Conservation (phyloP, 805 yeast species). For the Kuraishia molischiana region DNA sequence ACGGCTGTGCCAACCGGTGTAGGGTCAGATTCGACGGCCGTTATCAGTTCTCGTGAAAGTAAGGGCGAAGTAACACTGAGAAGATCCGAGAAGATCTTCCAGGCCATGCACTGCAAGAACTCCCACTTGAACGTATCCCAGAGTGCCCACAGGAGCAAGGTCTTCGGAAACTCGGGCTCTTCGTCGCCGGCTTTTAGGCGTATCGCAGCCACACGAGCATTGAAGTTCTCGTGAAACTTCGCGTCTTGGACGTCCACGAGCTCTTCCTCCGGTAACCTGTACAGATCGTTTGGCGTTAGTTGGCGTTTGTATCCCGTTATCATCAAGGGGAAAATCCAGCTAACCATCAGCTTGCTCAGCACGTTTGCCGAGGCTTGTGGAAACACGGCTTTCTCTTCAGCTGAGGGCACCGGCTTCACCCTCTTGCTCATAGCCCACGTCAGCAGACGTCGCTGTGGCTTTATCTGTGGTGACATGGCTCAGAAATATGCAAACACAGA, state of each 20-base stretch:
- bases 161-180: constrained; percentile 12
- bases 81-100: constrained; percentile 36
- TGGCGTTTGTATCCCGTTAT: constrained; percentile 63
- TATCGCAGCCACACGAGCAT: constrained; percentile 14
- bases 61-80: constrained; percentile 54
- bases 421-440: constrained; percentile 12
- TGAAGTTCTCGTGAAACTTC: constrained; percentile 22
- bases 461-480: no score
- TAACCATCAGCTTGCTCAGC: constrained; percentile 36
- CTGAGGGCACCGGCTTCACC: constrained; percentile 44
- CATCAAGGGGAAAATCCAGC: constrained; percentile 64
- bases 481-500: no score
- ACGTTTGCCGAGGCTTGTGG: constrained; percentile 27
- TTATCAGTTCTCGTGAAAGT: constrained; percentile 53
- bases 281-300: constrained; percentile 57
- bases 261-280: constrained; percentile 27
- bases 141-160: constrained; percentile 24
- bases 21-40: constrained; percentile 44
- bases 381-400: constrained; percentile 39
- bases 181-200: constrained; percentile 19
- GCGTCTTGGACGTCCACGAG: constrained; percentile 32
- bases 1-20: constrained; percentile 47
- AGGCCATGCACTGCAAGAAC: constrained; percentile 29
- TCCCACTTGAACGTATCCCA: constrained; percentile 38
- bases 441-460: neutral